Conservation (phyloP, 805 yeast species). For the Kuraishia hungarica region DNA sequence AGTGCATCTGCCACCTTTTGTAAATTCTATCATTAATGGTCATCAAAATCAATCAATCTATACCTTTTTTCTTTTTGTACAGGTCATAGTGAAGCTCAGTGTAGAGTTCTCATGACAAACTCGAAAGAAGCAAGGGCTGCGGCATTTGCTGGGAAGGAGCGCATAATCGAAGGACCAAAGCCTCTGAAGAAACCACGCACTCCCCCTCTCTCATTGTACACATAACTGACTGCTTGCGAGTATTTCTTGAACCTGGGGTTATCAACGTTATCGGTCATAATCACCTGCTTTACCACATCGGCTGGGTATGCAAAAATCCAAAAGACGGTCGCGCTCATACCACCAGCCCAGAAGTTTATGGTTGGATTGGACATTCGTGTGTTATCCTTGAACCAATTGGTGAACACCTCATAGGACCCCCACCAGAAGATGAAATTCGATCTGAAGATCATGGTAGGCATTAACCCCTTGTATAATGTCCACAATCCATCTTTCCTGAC, state of each 20-base stretch:
- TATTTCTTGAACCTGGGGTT: slow-evolving; percentile 67
- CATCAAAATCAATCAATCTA: not conserved
- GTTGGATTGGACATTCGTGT: slow-evolving; percentile 62
- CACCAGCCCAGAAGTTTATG: slow-evolving; percentile 89
- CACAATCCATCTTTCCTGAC: slow-evolving; percentile 54
- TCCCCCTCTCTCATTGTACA: slow-evolving; percentile 54
- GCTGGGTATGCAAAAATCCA: slow-evolving; percentile 88
- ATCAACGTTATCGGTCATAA: slow-evolving; percentile 70
- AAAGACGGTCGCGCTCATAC: slow-evolving; percentile 76
- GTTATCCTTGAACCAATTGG: slow-evolving; percentile 55
- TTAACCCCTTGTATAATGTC: slow-evolving; percentile 73
- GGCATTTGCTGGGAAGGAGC: slow-evolving; percentile 92
- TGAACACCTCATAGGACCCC: slow-evolving; percentile 83
- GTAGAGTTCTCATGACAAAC: slow-evolving; percentile 54
- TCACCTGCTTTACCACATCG: slow-evolving; percentile 81
- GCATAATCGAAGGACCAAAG: slow-evolving; percentile 65
- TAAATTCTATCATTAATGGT: not conserved
- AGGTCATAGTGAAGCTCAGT: not conserved
- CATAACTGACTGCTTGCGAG: slow-evolving; percentile 60
- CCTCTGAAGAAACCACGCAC: slow-evolving; percentile 70
- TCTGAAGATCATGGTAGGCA: slow-evolving; percentile 83
- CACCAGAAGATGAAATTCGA: slow-evolving; percentile 87
- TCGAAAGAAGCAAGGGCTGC: slow-evolving; percentile 89
- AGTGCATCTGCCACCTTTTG: not conserved
- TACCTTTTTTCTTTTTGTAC: not conserved